Base-by-base conservation (phyloP, 2,329 filamentous ascomycete species). In the Knufia fluminis region DNA sequence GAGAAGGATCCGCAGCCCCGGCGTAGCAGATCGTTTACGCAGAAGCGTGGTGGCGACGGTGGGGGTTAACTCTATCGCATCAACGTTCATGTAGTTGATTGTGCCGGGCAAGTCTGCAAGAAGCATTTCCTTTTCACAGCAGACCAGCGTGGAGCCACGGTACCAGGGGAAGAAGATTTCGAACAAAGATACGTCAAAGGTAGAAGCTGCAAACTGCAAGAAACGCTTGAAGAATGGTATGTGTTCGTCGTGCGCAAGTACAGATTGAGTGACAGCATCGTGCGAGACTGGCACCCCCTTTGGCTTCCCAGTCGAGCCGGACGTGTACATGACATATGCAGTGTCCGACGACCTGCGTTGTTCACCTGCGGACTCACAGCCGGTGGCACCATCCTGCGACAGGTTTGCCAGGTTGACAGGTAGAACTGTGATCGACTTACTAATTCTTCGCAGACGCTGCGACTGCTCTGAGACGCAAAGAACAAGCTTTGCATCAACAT, bases 281-380 rank as follows among this genome's bases (percentile, higher is more conserved):
- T 96, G 90, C 24, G 87, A 88, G 24, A 96, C 74, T 1, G 78
- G 77, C 20, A 96, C 90, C 1, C 89, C 90, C 69, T 96, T 96
- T 0, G 90, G 90, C 3, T 82, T 80, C 10, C 90, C 90, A 0
- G 89, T 95, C 3, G 87, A 94, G 2, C 89, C 89, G 40, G 87
- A 94, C 1, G 90, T 95, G 64, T 94, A 96, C 80, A 95, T 89
- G 52, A 95, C 79, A 69, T 96, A 96, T 20, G 90, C 88, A 16
- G 19, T 43, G 17, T 49, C 39, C 7, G 46, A 33, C 2, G 46
- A 14, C 14, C 26, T 32, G n/a, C 40, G 40, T 3, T 24, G 14
- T 10, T n/a, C 10, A 17, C 22, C 6, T 28, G 4, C 9, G 4
- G 26, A 35, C 22, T 45, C 14, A 17, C 17, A 6, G 16, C 28